These are phyloP conservation scores for Venturia pyrina DNA, from an alignment of 2,329 filamentous ascomycete genomes.

Conservation along the genomic window DNA sequence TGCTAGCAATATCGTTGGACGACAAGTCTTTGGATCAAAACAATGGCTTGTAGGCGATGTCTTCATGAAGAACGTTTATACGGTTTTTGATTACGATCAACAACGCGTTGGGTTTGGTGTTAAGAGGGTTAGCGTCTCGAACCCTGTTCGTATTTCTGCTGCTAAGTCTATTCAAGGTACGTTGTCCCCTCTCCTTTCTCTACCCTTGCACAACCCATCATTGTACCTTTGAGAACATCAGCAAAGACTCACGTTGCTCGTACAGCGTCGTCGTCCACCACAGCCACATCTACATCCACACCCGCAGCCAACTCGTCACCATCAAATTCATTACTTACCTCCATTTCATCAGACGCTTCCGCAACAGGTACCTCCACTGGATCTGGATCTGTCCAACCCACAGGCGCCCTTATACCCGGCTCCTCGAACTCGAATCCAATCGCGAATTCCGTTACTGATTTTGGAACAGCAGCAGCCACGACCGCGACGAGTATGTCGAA, in stretches of 20 bases:
- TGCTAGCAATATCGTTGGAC: conserved; percentile 64
- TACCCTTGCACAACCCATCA: background rate
- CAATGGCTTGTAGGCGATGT: conserved; percentile 77
- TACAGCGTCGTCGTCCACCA: background rate
- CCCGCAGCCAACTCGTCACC: background rate
- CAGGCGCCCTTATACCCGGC: background rate
- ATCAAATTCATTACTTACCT: background rate
- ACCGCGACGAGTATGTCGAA: background rate
- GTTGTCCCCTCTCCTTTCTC: background rate
- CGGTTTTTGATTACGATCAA: conserved; percentile 69
- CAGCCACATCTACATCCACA: background rate
- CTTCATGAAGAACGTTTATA: conserved; percentile 84
- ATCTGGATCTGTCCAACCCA: background rate
- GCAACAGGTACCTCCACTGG: background rate
- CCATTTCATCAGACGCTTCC: background rate
- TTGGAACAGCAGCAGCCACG: background rate
- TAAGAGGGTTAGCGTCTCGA: background rate
- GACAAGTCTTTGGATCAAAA: conserved; percentile 50
- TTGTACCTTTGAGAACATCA: background rate
- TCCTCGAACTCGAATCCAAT: background rate
- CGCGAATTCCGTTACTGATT: background rate
- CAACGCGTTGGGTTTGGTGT: conserved; percentile 44
- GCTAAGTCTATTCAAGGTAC: background rate
- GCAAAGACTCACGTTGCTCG: background rate
- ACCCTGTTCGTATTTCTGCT: background rate